A percentile compares a stretch with the other conserved stretches of the same genome.
phyloP scores from a whole-genome alignment of 495 filamentous ascomycete species.

The Hypoxylon subgilvum region DNA sequence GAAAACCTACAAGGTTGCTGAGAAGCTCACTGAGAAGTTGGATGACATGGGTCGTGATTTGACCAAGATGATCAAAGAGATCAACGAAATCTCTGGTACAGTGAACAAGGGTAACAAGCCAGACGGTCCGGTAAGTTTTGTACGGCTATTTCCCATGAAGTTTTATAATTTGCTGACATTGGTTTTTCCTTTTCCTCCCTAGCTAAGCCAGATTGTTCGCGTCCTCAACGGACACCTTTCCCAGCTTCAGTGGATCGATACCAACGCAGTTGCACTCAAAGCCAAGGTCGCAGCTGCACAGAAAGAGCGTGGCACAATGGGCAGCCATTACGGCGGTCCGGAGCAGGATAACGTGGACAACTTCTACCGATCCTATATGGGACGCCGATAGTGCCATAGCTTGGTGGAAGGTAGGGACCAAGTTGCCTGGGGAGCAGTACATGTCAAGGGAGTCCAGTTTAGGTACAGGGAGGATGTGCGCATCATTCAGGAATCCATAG shows the following conservation, averaged over 20 bases:
- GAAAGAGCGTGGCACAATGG: conserved; percentile 71
- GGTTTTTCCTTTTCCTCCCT: neutral
- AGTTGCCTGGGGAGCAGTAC: neutral
- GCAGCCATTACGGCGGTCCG: conserved; percentile 61
- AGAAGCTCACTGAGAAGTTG: conserved; percentile 83
- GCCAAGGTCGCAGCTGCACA: conserved; percentile 79
- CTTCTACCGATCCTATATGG: conserved; percentile 81
- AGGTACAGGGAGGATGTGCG: conserved; percentile 17
- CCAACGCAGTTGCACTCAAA: conserved; percentile 77
- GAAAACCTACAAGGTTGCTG: conserved; percentile 88
- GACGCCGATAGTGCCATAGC: conserved; percentile 55
- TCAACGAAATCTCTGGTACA: conserved; percentile 82
- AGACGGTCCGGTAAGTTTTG: conserved; percentile 82
- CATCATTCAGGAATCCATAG: conserved; percentile 25
- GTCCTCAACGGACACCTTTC: conserved; percentile 91
- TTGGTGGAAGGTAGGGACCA: conserved; percentile 3
- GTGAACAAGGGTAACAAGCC: conserved; percentile 86
- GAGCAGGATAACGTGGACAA: conserved; percentile 74
- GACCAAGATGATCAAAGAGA: conserved; percentile 94
- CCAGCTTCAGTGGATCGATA: conserved; percentile 89
- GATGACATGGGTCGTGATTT: conserved; percentile 92
- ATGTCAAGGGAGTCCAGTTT: conserved; percentile 10
- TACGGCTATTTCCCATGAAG: neutral
- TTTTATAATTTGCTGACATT: conserved; percentile 14
- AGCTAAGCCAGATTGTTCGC: conserved; percentile 92